Conservation (phyloP, 202 grass and related monocot species). For the Cymbopogon flexuosus region DNA sequence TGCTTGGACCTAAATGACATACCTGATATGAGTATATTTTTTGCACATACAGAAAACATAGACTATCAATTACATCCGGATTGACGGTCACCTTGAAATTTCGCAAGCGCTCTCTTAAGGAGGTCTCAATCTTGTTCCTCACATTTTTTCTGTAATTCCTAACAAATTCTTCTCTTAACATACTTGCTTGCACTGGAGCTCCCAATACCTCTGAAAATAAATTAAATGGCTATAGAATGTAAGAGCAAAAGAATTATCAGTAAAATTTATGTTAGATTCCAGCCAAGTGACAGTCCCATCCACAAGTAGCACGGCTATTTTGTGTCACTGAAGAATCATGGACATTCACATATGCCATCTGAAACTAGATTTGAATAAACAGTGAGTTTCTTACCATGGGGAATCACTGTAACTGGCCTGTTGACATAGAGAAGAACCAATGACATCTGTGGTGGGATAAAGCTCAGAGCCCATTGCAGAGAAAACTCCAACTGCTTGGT, state of each 20-base stretch:
- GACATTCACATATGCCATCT: not conserved
- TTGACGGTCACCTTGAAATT: not conserved
- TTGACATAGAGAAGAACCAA: conserved; percentile 25
- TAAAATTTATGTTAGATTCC: not conserved
- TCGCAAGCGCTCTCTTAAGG: not conserved
- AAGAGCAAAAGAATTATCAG: not conserved
- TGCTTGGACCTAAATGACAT: conserved; percentile 27
- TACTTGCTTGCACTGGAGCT: not conserved
- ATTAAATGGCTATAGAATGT: conserved; percentile 5
- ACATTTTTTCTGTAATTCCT: not conserved
- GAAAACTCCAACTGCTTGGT: not conserved
- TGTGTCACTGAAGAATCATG: conserved; percentile 10
- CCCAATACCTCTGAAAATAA: conserved; percentile 18
- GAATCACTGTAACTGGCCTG: not conserved
- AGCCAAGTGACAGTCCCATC: not conserved
- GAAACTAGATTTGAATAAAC: not conserved
- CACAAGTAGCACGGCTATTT: not conserved
- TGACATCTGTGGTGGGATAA: not conserved
- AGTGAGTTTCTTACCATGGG: conserved; percentile 1
- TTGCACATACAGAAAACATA: not conserved
- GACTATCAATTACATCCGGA: not conserved
- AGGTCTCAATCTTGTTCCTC: conserved; percentile 3
- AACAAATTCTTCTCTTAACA: conserved; percentile 2
- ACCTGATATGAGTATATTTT: not conserved
- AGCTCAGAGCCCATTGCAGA: conserved; percentile 17